Evolutionary conservation across 345 rosid species (phyloP).

Genomic region (Kandelia obovata): DNA sequence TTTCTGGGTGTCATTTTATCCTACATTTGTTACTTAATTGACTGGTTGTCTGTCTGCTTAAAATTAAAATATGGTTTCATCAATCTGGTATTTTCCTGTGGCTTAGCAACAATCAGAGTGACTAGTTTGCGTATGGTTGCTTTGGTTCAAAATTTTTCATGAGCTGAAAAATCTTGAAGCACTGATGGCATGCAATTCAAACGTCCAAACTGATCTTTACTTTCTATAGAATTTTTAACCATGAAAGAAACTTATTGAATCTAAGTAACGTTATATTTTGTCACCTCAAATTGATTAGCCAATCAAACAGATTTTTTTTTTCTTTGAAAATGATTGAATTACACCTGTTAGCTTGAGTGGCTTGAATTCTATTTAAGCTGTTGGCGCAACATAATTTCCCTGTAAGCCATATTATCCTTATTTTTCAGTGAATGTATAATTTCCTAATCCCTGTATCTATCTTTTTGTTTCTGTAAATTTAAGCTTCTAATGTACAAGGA

Average conservation of each 20-base stretch:
- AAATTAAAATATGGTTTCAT: not conserved
- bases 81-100: not conserved
- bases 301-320: not conserved
- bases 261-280: not conserved
- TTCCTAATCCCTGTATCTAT: slow-evolving; percentile 9
- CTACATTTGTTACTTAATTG: slow-evolving; percentile 8
- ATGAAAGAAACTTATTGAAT: not conserved
- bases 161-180: not conserved
- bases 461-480: not conserved
- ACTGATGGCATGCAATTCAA: not conserved
- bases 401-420: not conserved
- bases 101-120: not conserved
- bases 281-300: not conserved
- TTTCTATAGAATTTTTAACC: not conserved
- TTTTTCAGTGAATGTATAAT: slow-evolving; percentile 1
- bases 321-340: not conserved
- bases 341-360: not conserved
- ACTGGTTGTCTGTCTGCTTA: slow-evolving; percentile 8
- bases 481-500: slow-evolving; percentile 71
- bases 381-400: not conserved
- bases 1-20: slow-evolving; percentile 1
- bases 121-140: too few species aligned
- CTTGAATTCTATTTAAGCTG: too few species aligned
- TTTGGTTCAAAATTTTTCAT: not conserved
- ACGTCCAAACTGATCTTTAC: not conserved